These are phyloP conservation scores for Coniochaeta sp. DNA, from an alignment of 2,329 filamentous ascomycete species.

Conservation along the genomic window DNA sequence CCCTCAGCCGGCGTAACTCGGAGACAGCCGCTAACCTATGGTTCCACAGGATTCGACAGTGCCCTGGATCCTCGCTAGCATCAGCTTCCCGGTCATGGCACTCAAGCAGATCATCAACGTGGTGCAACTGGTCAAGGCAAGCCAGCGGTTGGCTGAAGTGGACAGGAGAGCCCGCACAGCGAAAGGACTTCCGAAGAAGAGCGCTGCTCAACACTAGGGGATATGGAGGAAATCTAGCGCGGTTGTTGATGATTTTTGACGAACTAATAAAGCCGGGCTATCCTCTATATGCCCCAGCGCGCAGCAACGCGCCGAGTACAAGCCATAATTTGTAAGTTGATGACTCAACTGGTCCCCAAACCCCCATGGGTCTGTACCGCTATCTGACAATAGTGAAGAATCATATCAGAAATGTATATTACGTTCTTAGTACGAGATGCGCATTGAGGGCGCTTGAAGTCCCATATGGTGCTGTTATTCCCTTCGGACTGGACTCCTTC, in stretches of 20 bases:
- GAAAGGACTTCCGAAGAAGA: slow-evolving; percentile 42
- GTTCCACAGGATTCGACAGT: slow-evolving; percentile 25
- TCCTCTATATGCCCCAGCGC: neutral
- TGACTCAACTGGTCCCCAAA: neutral
- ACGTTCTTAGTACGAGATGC: neutral
- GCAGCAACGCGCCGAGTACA: neutral
- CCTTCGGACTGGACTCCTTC: too few species aligned
- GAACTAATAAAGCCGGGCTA: neutral
- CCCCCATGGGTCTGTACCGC: neutral
- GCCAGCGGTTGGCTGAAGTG: slow-evolving; percentile 87
- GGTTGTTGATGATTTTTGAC: neutral
- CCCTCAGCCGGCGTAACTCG: neutral
- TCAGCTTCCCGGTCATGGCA: slow-evolving; percentile 82
- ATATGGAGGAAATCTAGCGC: neutral
- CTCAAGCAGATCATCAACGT: slow-evolving; percentile 93
- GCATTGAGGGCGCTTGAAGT: neutral
- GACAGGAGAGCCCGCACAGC: slow-evolving; percentile 60
- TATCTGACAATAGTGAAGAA: neutral
- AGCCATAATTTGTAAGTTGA: neutral
- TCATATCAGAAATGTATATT: neutral
- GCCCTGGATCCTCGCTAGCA: slow-evolving; percentile 72
- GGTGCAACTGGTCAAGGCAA: slow-evolving; percentile 88
- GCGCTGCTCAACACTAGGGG: slow-evolving; percentile 8
- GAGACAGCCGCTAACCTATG: neutral
- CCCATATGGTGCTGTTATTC: too few species aligned